These are phyloP conservation scores for Aspergillus ostianus DNA, from an alignment of 495 filamentous ascomycete genomes.

Conservation along the genomic window DNA sequence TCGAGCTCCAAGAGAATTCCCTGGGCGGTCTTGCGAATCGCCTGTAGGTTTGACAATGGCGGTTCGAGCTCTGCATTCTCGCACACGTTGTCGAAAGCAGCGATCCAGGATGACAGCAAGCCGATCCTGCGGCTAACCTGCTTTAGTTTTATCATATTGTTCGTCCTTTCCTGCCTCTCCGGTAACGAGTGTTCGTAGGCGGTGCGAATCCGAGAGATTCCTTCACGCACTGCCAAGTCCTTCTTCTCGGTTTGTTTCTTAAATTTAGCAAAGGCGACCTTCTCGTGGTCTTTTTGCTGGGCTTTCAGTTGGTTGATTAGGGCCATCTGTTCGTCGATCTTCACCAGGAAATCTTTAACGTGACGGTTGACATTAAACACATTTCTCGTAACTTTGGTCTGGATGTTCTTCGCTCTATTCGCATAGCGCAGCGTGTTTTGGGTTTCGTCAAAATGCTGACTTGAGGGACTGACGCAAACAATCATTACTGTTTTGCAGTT, in stretches of 20 bases:
- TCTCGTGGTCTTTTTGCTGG: conserved; percentile 89
- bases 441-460: conserved; percentile 96
- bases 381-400: conserved; percentile 97
- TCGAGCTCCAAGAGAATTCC: conserved; percentile 87
- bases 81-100: conserved; percentile 83
- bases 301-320: conserved; percentile 91
- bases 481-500: conserved; percentile 99
- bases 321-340: conserved; percentile 94
- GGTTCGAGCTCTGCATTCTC: conserved; percentile 66
- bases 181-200: conserved; percentile 81
- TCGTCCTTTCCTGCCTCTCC: conserved; percentile 76
- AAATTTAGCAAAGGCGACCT: conserved; percentile 82
- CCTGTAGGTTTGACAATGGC: conserved; percentile 61
- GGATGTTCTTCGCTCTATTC: conserved; percentile 98
- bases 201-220: conserved; percentile 70
- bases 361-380: conserved; percentile 99
- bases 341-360: conserved; percentile 96
- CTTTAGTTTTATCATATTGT: conserved; percentile 76
- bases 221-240: conserved; percentile 74
- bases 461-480: conserved; percentile 95
- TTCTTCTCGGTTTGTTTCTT: conserved; percentile 83
- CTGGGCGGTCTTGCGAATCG: conserved; percentile 83
- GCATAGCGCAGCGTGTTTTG: conserved; percentile 98
- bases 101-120: conserved; percentile 85
- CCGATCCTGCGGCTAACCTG: conserved; percentile 82